Evolutionary conservation across 345 rosid species (phyloP).

Genomic region (Acer saccharum): DNA sequence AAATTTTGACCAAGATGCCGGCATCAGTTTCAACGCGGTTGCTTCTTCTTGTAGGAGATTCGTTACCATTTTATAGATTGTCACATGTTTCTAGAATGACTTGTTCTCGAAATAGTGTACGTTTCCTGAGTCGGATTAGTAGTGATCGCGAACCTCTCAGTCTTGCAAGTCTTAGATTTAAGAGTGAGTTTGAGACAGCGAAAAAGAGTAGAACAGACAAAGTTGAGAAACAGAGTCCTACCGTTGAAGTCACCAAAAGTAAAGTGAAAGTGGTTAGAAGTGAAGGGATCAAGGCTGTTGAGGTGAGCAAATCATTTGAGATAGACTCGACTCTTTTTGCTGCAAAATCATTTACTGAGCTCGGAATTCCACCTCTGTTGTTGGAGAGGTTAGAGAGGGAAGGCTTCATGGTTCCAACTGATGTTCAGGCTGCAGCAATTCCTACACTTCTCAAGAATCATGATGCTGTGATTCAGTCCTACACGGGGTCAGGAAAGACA

Average conservation of each 20-base stretch:
- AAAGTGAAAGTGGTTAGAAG: conserved; percentile 39
- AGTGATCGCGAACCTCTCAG: conserved; percentile 53
- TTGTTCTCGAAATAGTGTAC: conserved; percentile 36
- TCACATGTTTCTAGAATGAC: conserved; percentile 41
- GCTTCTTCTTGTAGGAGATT: conserved; percentile 59
- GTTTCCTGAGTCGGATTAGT: conserved; percentile 45
- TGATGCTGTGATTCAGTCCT: conserved; percentile 86
- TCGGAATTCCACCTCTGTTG: conserved; percentile 70
- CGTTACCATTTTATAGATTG: conserved; percentile 48
- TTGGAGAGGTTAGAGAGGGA: conserved; percentile 64
- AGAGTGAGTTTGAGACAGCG: conserved; percentile 32
- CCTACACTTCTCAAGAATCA: conserved; percentile 69
- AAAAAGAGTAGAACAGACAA: conserved; percentile 27
- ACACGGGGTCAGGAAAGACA: conserved; percentile 90
- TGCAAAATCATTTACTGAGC: conserved; percentile 82
- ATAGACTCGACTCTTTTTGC: conserved; percentile 62
- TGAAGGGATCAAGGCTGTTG: conserved; percentile 24
- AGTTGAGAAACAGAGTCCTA: conserved; percentile 28
- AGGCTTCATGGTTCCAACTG: conserved; percentile 76
- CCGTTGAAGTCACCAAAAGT: conserved; percentile 37
- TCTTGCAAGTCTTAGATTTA: conserved; percentile 64
- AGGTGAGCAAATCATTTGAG: conserved; percentile 45
- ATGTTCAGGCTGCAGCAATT: conserved; percentile 84
- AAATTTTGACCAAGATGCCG: conserved; percentile 40
- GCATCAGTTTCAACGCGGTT: conserved; percentile 59